A percentile compares a stretch with the other conserved stretches of the same genome.
phyloP scores from a whole-genome alignment of 345 rosid species.

The Abelmoschus esculentus region DNA sequence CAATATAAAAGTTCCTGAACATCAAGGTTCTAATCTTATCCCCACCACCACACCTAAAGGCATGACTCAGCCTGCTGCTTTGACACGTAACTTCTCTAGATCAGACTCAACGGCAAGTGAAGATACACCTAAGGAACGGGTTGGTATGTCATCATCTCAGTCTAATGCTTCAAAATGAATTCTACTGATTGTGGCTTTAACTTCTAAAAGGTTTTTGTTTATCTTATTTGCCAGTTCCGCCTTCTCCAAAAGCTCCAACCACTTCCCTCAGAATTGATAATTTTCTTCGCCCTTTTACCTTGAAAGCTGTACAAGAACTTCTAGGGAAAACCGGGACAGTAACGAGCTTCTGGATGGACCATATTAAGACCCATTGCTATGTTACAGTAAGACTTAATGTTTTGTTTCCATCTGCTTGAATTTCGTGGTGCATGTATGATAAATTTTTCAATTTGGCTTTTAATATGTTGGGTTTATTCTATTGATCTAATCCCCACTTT shows the following conservation, averaged over 20 bases:
- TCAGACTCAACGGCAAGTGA: constrained; percentile 50
- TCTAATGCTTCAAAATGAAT: not conserved
- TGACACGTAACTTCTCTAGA: constrained; percentile 30
- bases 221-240: constrained; percentile 58
- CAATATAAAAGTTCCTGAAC: constrained; percentile 50
- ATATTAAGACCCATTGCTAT: constrained; percentile 94
- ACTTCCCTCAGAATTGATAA: constrained; percentile 78
- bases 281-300: constrained; percentile 90
- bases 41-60: constrained; percentile 59
- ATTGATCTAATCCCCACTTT: not conserved
- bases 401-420: constrained; percentile 3
- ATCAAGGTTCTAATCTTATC: constrained; percentile 35
- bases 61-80: constrained; percentile 28
- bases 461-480: not conserved
- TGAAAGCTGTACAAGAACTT: constrained; percentile 96
- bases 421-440: not conserved
- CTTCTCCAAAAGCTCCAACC: constrained; percentile 68
- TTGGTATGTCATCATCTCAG: constrained; percentile 46
- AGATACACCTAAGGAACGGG: constrained; percentile 70
- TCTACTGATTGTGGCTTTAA: not conserved
- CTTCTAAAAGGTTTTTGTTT: constrained; percentile 4
- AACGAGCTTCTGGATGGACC: constrained; percentile 91
- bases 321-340: constrained; percentile 77
- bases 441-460: not conserved
- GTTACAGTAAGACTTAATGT: constrained; percentile 52